phyloP scores from a whole-genome alignment of 2,329 filamentous ascomycete species.

The Paracoccidioides brasiliensis region DNA sequence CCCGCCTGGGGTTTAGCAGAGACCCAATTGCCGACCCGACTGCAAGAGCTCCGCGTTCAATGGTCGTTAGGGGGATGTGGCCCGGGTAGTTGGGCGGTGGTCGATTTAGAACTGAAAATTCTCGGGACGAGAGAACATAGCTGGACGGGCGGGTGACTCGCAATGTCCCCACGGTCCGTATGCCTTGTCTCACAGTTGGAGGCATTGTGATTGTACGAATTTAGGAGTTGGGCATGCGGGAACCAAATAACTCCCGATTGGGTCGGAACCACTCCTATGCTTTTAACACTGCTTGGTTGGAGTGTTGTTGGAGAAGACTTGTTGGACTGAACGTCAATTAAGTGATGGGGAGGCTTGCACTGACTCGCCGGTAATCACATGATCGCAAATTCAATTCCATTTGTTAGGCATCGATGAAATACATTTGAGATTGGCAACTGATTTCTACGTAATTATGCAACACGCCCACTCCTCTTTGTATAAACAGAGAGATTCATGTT shows the following conservation, averaged over 20 bases:
- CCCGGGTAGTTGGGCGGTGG: constrained; percentile 79
- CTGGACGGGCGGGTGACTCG: background rate
- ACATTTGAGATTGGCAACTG: too few relatives aligned
- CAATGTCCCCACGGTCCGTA: background rate
- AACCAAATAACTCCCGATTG: background rate
- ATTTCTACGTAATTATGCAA: too few relatives aligned
- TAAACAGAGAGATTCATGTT: too few relatives aligned
- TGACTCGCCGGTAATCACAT: background rate
- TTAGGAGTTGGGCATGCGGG: background rate
- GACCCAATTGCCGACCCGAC: constrained; percentile 48
- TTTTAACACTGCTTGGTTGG: background rate
- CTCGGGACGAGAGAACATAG: constrained; percentile 19
- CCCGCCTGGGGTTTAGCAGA: constrained; percentile 63
- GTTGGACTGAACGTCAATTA: background rate
- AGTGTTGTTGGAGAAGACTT: background rate
- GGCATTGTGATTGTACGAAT: background rate
- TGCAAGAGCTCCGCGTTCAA: constrained; percentile 63
- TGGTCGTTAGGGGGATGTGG: constrained; percentile 71
- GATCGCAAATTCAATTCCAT: background rate
- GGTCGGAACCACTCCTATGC: background rate
- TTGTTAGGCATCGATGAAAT: too few relatives aligned
- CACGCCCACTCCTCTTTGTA: too few relatives aligned
- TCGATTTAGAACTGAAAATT: constrained; percentile 73
- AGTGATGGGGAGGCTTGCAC: background rate
- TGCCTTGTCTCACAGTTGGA: constrained; percentile 9